A percentile compares a stretch with the other conserved stretches of the same genome.
Conservation (phyloP, 1,284 basidiomycete genomes). For the Chiua sp. region DNA sequence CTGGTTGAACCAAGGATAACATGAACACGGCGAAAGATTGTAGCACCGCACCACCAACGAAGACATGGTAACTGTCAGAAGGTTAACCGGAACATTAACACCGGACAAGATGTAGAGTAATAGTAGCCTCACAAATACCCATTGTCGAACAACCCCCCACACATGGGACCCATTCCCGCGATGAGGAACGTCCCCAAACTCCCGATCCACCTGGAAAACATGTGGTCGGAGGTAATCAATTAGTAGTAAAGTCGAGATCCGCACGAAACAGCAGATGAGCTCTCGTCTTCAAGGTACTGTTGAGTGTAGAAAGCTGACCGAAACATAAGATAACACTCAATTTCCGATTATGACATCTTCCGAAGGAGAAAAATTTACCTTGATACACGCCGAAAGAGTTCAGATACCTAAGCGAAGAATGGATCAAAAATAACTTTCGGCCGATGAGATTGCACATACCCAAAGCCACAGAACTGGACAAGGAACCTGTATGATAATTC, state of each 20-base stretch:
- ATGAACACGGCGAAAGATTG: constrained; percentile 40
- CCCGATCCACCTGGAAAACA: constrained; percentile 33
- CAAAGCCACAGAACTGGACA: neutral
- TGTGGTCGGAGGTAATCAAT: too few species aligned
- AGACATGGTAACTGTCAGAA: constrained; percentile 14
- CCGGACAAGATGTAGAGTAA: neutral
- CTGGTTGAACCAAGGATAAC: constrained; percentile 41
- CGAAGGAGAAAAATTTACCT: neutral
- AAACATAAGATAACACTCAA: neutral
- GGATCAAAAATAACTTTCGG: neutral
- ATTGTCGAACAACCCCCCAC: constrained; percentile 33
- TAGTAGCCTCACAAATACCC: constrained; percentile 37
- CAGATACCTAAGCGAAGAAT: neutral
- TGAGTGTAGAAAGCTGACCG: too few species aligned
- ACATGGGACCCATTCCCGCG: constrained; percentile 28
- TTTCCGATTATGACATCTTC: neutral
- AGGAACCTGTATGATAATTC: neutral
- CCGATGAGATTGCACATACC: neutral
- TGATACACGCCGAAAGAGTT: neutral
- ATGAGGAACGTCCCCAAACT: constrained; percentile 26
- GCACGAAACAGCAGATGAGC: too few species aligned
- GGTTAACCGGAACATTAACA: neutral
- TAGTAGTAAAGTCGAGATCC: too few species aligned
- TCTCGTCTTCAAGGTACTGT: too few species aligned
- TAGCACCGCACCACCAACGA: constrained; percentile 29